Evolutionary conservation across 345 rosid genomes (phyloP).

Genomic region (Hirschfeldia incana): DNA sequence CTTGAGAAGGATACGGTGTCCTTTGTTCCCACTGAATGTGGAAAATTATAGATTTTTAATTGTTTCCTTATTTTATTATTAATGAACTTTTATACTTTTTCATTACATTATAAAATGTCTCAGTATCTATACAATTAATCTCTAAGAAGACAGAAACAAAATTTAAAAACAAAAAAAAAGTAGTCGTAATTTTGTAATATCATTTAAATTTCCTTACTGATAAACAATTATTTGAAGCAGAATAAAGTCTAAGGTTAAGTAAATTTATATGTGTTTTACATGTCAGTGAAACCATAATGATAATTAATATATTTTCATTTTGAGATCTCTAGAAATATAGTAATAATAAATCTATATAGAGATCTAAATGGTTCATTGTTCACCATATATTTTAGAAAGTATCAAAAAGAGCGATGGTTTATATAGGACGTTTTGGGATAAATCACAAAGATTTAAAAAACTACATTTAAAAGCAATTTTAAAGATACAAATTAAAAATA

Average conservation of each 20-base stretch:
- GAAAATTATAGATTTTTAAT: conserved; percentile 44
- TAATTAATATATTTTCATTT: background rate
- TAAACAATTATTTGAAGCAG: background rate
- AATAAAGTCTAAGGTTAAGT: background rate
- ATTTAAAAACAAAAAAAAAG: background rate
- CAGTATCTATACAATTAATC: background rate
- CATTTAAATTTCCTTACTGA: background rate
- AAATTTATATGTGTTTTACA: background rate
- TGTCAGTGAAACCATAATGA: background rate
- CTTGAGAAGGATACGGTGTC: conserved; percentile 67
- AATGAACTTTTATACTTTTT: background rate
- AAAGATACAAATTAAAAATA: no score
- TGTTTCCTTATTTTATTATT: conserved; percentile 15
- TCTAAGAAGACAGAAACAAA: background rate
- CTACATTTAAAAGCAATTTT: no score
- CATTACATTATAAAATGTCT: background rate
- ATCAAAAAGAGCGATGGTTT: background rate
- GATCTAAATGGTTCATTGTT: background rate
- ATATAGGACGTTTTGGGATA: no score
- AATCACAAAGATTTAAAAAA: no score
- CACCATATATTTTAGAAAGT: background rate
- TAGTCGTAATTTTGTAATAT: background rate
- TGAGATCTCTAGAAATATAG: background rate
- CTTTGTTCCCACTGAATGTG: conserved; percentile 66
- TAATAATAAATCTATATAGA: background rate